phyloP scores from a whole-genome alignment of 441 rosid species.

The Bocquillonia castaneifolia region DNA sequence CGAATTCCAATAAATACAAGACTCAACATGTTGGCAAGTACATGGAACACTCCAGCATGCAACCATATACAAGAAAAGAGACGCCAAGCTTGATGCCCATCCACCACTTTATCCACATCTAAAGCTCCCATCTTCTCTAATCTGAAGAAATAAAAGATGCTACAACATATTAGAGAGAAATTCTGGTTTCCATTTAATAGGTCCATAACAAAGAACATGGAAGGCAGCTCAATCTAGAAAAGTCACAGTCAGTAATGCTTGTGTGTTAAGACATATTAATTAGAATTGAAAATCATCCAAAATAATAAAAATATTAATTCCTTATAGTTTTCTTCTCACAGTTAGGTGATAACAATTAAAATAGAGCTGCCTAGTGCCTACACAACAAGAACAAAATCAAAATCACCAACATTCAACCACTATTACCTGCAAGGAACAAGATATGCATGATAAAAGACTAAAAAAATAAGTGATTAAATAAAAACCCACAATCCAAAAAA shows the following conservation, averaged over 20 bases:
- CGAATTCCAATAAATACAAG: slow-evolving; percentile 84
- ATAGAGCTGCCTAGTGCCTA: no score
- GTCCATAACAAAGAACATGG: background rate
- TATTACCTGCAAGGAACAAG: background rate
- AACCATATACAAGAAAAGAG: slow-evolving; percentile 81
- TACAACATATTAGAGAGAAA: background rate
- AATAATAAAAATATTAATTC: background rate
- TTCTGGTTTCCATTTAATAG: background rate
- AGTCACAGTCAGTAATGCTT: background rate
- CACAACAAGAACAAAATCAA: no score
- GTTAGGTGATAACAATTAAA: no score
- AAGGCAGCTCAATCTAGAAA: background rate
- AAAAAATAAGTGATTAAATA: background rate
- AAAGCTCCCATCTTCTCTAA: slow-evolving; percentile 81
- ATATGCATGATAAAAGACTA: background rate
- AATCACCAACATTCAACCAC: no score
- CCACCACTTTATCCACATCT: slow-evolving; percentile 45
- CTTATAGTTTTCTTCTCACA: background rate
- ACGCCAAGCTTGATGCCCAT: slow-evolving; percentile 64
- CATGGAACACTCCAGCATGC: slow-evolving; percentile 85
- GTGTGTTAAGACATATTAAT: background rate
- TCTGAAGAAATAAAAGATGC: slow-evolving; percentile 32
- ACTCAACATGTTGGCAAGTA: slow-evolving; percentile 93
- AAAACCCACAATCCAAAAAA: no score
- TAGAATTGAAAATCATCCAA: background rate